Evolutionary conservation across 306 rosid genomes (phyloP).

Genomic region (Gillenia trifoliata): DNA sequence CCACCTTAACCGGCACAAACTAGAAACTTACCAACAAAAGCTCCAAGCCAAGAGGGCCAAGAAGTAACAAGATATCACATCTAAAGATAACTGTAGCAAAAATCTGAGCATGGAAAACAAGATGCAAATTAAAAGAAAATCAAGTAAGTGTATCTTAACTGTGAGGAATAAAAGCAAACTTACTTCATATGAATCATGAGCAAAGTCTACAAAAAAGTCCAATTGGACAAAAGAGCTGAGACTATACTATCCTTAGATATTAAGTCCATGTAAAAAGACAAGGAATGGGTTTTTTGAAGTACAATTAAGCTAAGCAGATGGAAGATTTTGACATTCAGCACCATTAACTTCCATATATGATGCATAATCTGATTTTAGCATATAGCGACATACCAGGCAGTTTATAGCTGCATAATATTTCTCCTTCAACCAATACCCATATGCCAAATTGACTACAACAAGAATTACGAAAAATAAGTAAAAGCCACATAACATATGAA

Average conservation of each 20-base stretch:
- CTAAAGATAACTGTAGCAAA: slow-evolving; percentile 75
- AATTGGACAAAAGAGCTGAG: neutral
- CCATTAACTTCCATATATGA: neutral
- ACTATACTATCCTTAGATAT: neutral
- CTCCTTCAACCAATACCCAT: slow-evolving; percentile 79
- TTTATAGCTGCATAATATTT: slow-evolving; percentile 65
- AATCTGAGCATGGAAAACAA: slow-evolving; percentile 49
- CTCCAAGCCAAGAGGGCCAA: slow-evolving; percentile 70
- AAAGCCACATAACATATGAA: neutral
- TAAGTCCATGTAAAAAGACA: neutral
- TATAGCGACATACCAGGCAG: slow-evolving; percentile 50
- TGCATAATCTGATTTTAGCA: slow-evolving; percentile 20
- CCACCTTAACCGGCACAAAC: slow-evolving; percentile 6
- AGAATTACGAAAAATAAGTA: neutral
- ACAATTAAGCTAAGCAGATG: neutral
- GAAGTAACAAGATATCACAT: slow-evolving; percentile 87
- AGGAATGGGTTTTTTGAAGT: neutral
- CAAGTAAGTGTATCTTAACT: neutral
- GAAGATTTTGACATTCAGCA: neutral
- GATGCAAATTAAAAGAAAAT: neutral
- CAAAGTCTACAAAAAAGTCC: neutral
- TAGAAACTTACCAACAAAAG: slow-evolving; percentile 64
- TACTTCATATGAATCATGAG: neutral
- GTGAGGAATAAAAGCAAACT: neutral
- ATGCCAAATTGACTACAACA: slow-evolving; percentile 78